Percentiles rank a stretch among this genome's conserved stretches.
Conservation (phyloP, 495 filamentous ascomycete species). For the Annulohypoxylon stygium region DNA sequence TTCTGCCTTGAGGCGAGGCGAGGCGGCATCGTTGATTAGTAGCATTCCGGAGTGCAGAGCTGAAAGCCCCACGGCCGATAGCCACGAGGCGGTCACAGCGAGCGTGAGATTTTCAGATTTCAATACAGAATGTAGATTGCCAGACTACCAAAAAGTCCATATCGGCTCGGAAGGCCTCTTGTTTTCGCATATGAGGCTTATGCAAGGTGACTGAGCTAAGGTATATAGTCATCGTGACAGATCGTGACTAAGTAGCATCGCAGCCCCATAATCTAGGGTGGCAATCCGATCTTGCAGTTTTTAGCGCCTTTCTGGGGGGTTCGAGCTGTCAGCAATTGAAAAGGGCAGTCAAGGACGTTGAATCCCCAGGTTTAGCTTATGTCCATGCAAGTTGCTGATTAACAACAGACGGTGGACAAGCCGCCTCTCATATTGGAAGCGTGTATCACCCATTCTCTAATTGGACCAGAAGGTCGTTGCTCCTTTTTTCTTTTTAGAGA, state of each 20-base stretch:
- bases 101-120: neutral
- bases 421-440: no score
- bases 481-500: no score
- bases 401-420: neutral
- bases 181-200: constrained; percentile 1
- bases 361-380: neutral
- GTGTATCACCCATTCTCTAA: no score
- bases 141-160: neutral
- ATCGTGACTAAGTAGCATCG: constrained; percentile 19
- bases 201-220: neutral
- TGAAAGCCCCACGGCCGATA: neutral
- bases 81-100: neutral
- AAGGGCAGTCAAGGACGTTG: neutral
- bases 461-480: no score
- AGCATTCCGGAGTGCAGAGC: neutral
- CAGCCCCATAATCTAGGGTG: constrained; percentile 8
- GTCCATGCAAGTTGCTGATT: constrained; percentile 14
- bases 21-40: neutral
- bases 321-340: neutral
- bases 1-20: neutral
- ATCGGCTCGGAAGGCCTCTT: neutral
- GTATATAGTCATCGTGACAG: constrained; percentile 27
- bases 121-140: neutral
- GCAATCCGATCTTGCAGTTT: constrained; percentile 6
- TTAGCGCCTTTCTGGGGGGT: constrained; percentile 2